A percentile compares a stretch with the other conserved stretches of the same genome.
phyloP scores from a whole-genome alignment of 345 rosid genomes.

The Brassica nigra region DNA sequence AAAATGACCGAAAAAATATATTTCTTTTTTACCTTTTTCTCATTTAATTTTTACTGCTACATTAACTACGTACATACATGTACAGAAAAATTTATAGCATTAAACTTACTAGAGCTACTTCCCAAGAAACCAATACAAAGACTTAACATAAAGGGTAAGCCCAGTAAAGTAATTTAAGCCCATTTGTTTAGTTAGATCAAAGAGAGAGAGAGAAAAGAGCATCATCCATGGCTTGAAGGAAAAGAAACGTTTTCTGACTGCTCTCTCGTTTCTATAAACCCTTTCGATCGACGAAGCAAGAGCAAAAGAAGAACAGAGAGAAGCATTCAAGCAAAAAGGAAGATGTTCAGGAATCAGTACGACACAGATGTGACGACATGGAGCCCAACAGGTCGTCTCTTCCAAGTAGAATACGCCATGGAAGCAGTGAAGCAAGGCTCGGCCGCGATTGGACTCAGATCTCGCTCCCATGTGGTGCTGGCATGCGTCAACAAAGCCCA shows the following conservation, averaged over 20 bases:
- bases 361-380: constrained; percentile 98
- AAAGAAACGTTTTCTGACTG: constrained; percentile 27
- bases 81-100: too few relatives aligned
- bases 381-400: constrained; percentile 94
- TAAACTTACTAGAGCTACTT: too few relatives aligned
- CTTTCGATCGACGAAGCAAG: background rate
- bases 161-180: background rate
- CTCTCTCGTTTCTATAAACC: constrained; percentile 11
- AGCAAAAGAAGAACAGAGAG: background rate
- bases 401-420: constrained; percentile 99
- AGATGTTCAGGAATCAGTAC: constrained; percentile 93
- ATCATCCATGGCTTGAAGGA: constrained; percentile 41
- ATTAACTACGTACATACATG: too few relatives aligned
- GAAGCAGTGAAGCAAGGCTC: constrained; percentile 99
- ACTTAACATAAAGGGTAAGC: background rate
- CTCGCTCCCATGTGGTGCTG: constrained; percentile 86
- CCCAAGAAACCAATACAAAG: background rate
- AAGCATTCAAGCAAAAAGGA: background rate
- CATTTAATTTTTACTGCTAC: too few relatives aligned
- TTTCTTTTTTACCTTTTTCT: too few relatives aligned
- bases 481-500: constrained; percentile 93
- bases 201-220: too few relatives aligned
- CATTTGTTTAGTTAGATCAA: constrained; percentile 8
- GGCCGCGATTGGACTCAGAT: constrained; percentile 99
- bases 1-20: too few relatives aligned